Percentiles rank a stretch among this genome's conserved stretches.
Evolutionary conservation across 73 alveolate genomes (phyloP).

Genomic region (Uronychia binucleata): DNA sequence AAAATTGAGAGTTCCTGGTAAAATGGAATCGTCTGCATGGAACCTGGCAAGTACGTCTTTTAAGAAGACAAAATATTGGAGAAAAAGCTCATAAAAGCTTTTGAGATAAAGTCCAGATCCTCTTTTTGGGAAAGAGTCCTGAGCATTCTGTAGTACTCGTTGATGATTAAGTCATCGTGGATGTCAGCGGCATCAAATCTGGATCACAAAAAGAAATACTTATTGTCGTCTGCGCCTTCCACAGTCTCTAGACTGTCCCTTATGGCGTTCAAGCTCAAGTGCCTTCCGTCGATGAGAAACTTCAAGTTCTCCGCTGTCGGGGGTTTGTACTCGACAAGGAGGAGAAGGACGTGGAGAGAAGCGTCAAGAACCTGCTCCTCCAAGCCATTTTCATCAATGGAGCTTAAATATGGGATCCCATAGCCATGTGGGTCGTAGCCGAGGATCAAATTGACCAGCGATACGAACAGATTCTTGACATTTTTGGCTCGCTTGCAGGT

Average conservation of each 20-base stretch:
- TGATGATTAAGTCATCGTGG: constrained; percentile 49
- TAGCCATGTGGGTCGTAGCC: constrained; percentile 59
- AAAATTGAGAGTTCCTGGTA: constrained; percentile 41
- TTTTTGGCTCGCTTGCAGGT: constrained; percentile 63
- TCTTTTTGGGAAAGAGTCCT: constrained; percentile 60
- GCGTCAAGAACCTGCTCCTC: constrained; percentile 20
- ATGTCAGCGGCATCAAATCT: constrained; percentile 4
- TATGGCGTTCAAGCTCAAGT: constrained; percentile 28
- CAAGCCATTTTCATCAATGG: constrained; percentile 47
- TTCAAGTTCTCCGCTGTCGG: constrained; percentile 52
- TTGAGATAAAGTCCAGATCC: constrained; percentile 52
- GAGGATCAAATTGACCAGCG: constrained; percentile 39
- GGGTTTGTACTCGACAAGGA: constrained; percentile 61
- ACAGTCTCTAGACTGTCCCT: constrained; percentile 19
- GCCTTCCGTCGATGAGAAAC: constrained; percentile 56
- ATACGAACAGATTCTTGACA: constrained; percentile 53
- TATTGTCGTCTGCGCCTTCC: neutral
- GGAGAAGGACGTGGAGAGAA: constrained; percentile 41
- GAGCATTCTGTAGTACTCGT: constrained; percentile 58
- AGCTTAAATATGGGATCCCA: constrained; percentile 58
- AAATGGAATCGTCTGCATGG: constrained; percentile 48
- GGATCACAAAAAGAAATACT: neutral
- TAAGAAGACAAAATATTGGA: constrained; percentile 35
- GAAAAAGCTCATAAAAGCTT: constrained; percentile 29
- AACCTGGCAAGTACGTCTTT: constrained; percentile 37